Percentiles rank a stretch among this genome's conserved stretches.
These are phyloP conservation scores for Nakazawaea ambrosiae DNA, from an alignment of 805 yeast species.

Conservation along the genomic window DNA sequence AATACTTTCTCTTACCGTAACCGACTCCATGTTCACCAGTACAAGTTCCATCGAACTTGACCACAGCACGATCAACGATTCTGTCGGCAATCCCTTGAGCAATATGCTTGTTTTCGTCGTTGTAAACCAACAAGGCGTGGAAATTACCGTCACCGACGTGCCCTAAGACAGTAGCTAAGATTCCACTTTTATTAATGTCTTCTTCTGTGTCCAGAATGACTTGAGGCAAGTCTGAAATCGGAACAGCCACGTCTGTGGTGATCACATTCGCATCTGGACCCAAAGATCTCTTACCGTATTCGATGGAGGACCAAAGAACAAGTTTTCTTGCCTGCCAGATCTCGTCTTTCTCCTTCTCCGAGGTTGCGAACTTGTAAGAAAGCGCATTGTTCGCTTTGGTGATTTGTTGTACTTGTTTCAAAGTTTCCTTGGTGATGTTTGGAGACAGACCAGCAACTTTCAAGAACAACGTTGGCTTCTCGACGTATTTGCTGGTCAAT, in stretches of 20 bases:
- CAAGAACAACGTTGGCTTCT: constrained; percentile 52
- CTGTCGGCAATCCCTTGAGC: constrained; percentile 26
- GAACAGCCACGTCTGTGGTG: constrained; percentile 72
- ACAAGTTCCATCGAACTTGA: constrained; percentile 58
- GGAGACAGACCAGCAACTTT: constrained; percentile 39
- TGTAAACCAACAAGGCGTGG: constrained; percentile 50
- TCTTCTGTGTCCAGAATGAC: constrained; percentile 47
- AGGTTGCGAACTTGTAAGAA: constrained; percentile 47
- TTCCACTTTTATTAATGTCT: constrained; percentile 40
- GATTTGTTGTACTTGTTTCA: constrained; percentile 37
- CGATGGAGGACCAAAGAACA: constrained; percentile 48
- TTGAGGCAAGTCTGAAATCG: constrained; percentile 49
- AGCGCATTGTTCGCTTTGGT: constrained; percentile 38
- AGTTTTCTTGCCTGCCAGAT: constrained; percentile 66
- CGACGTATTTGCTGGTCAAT: constrained; percentile 43
- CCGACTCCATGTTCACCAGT: constrained; percentile 80
- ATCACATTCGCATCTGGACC: constrained; percentile 48
- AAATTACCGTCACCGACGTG: constrained; percentile 75
- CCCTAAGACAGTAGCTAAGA: constrained; percentile 47
- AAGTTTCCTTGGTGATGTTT: constrained; percentile 31
- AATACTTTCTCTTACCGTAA: constrained; percentile 51
- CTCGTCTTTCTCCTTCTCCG: constrained; percentile 49
- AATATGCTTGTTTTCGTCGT: constrained; percentile 29
- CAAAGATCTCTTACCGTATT: constrained; percentile 39
- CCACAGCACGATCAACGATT: constrained; percentile 23